phyloP scores from a whole-genome alignment of 1,284 basidiomycete species.

The Cerioporus squamosus region DNA sequence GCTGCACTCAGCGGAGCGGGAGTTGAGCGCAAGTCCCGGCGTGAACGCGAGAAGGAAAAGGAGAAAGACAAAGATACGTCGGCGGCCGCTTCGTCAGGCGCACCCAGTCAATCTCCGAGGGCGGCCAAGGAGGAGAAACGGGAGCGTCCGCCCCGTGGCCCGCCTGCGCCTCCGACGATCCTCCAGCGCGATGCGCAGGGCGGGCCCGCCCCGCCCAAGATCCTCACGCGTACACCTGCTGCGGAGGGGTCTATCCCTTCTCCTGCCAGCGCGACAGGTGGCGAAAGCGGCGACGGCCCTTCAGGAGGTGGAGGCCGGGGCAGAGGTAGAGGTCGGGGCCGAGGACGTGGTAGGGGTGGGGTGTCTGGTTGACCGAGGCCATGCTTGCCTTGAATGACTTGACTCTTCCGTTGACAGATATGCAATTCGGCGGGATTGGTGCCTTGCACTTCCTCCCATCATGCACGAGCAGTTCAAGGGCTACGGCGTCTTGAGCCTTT shows the following conservation, averaged over 20 bases:
- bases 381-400: no score
- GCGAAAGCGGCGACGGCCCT: slow-evolving; percentile 16
- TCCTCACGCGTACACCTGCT: slow-evolving; percentile 16
- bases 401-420: no score
- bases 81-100: neutral
- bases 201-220: slow-evolving; percentile 18
- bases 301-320: slow-evolving; percentile 28
- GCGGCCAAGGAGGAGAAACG: slow-evolving; percentile 25
- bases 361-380: neutral
- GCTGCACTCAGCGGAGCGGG: slow-evolving; percentile 64
- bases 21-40: slow-evolving; percentile 37
- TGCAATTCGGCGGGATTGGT: no score
- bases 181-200: slow-evolving; percentile 33
- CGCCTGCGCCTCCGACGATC: slow-evolving; percentile 28
- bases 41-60: slow-evolving; percentile 31
- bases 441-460: no score
- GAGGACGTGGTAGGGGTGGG: slow-evolving; percentile 15
- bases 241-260: neutral
- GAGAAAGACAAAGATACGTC: slow-evolving; percentile 17
- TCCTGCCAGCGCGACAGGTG: neutral
- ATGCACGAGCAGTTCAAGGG: no score
- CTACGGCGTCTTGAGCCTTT: no score
- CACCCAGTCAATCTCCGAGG: neutral
- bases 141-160: slow-evolving; percentile 4
- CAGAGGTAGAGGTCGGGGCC: slow-evolving; percentile 12